A percentile compares a stretch with the other conserved stretches of the same genome.
These are phyloP conservation scores for Tothia fuscella DNA, from an alignment of 2,329 filamentous ascomycete species.

Conservation along the genomic window DNA sequence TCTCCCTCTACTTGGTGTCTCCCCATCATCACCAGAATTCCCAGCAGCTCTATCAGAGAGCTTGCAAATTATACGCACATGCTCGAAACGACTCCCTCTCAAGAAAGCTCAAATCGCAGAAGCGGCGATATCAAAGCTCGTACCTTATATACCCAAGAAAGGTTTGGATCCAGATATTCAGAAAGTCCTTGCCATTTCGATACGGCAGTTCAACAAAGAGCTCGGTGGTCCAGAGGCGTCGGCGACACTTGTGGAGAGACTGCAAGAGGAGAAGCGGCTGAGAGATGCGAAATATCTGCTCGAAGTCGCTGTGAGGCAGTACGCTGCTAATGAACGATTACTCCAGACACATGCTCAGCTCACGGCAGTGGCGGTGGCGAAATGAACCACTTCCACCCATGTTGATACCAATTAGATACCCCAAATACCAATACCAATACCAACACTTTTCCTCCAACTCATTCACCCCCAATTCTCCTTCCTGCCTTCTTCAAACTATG, in stretches of 20 bases:
- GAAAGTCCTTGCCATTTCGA: constrained; percentile 35
- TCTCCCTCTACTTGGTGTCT: constrained; percentile 56
- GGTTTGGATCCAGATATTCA: constrained; percentile 41
- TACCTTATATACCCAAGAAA: constrained; percentile 32
- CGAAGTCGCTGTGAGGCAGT: constrained; percentile 1
- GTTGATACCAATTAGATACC: too few species aligned
- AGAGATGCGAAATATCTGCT: constrained; percentile 4
- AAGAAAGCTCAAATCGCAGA: constrained; percentile 28
- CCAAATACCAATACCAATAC: not conserved
- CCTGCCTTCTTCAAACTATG: constrained; percentile 51
- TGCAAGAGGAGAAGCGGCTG: constrained; percentile 9
- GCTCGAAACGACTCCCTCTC: constrained; percentile 26
- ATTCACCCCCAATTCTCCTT: constrained; percentile 29
- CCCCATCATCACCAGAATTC: constrained; percentile 54
- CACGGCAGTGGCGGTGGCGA: too few species aligned
- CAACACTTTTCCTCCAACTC: constrained; percentile 18
- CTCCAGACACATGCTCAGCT: not conserved
- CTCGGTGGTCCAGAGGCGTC: not conserved
- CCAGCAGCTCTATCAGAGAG: constrained; percentile 56
- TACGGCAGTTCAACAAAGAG: constrained; percentile 25
- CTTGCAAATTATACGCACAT: constrained; percentile 49
- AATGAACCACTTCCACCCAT: too few species aligned
- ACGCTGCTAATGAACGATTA: not conserved
- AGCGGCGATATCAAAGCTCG: constrained; percentile 37
- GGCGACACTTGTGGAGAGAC: not conserved